These are phyloP conservation scores for Alternaria hordeiaustralica DNA, from an alignment of 2,329 filamentous ascomycete species.

Conservation along the genomic window DNA sequence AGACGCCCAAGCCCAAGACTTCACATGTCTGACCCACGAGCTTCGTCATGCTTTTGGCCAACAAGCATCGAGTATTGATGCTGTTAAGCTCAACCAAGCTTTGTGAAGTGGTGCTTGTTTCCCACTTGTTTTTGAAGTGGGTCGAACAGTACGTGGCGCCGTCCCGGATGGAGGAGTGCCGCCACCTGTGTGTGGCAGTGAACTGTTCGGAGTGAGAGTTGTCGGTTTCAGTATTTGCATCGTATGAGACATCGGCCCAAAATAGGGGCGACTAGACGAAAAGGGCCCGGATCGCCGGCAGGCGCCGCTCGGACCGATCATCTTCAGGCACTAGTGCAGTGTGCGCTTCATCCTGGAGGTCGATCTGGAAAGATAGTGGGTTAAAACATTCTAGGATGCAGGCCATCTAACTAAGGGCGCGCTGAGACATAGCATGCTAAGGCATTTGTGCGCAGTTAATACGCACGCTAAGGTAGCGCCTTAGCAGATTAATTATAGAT, in stretches of 20 bases:
- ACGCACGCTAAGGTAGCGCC: too few species aligned
- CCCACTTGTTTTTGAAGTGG: background rate
- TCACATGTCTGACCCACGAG: slow-evolving; percentile 22
- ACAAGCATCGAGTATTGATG: background rate
- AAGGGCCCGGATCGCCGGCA: slow-evolving; percentile 5
- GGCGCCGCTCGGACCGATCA: slow-evolving; percentile 10
- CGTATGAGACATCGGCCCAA: background rate
- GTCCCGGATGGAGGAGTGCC: slow-evolving; percentile 4
- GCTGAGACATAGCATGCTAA: too few species aligned
- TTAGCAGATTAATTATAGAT: too few species aligned
- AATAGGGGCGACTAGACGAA: background rate
- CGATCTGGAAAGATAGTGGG: background rate
- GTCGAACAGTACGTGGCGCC: background rate
- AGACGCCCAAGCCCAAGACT: slow-evolving; percentile 12
- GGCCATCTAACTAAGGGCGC: too few species aligned
- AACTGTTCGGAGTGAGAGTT: background rate
- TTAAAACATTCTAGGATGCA: background rate
- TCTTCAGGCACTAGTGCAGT: background rate
- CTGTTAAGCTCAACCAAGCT: slow-evolving; percentile 23
- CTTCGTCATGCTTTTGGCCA: slow-evolving; percentile 8
- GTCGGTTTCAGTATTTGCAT: slow-evolving; percentile 10
- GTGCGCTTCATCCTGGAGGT: background rate
- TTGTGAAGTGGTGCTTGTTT: slow-evolving; percentile 14
- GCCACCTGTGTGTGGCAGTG: background rate
- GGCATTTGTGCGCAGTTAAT: too few species aligned